Percentiles rank a stretch among this genome's conserved stretches.
These are phyloP conservation scores for Ophiognomonia clavigignenti-juglandacearum DNA, from an alignment of 2,329 filamentous ascomycete species.

Conservation along the genomic window DNA sequence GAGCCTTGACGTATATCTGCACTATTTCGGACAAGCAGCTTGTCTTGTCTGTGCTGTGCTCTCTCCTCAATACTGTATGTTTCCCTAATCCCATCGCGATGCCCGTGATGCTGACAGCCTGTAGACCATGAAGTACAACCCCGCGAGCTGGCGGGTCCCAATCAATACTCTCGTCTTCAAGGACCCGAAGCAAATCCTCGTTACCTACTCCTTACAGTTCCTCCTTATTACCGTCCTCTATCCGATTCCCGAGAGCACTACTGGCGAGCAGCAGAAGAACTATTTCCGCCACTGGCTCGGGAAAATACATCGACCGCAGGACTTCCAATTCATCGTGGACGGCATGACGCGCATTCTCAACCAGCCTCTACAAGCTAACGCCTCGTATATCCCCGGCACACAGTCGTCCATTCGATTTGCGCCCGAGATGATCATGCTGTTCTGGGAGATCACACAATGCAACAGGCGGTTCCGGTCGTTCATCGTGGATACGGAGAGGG, in stretches of 20 bases:
- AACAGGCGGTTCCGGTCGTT: constrained; percentile 97
- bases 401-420: constrained; percentile 80
- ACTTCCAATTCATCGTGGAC: constrained; percentile 96
- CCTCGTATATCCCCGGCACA: constrained; percentile 81
- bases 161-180: constrained; percentile 91
- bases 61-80: constrained; percentile 80
- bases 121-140: constrained; percentile 91
- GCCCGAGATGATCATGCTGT: constrained; percentile 92
- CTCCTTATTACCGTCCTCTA: constrained; percentile 83
- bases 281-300: constrained; percentile 91
- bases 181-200: constrained; percentile 82
- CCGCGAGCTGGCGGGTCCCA: constrained; percentile 86
- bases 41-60: constrained; percentile 86
- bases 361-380: constrained; percentile 84
- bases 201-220: constrained; percentile 87
- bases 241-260: constrained; percentile 71
- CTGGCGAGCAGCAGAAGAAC: constrained; percentile 71
- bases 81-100: background rate
- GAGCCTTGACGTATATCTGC: constrained; percentile 82
- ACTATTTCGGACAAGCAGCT: constrained; percentile 86
- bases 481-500: constrained; percentile 91
- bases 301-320: constrained; percentile 83
- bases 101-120: constrained; percentile 6
- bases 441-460: constrained; percentile 96
- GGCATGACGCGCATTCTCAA: constrained; percentile 90